Conservation (phyloP, 2,329 filamentous ascomycete species). For the Xylariaceae sp. region DNA sequence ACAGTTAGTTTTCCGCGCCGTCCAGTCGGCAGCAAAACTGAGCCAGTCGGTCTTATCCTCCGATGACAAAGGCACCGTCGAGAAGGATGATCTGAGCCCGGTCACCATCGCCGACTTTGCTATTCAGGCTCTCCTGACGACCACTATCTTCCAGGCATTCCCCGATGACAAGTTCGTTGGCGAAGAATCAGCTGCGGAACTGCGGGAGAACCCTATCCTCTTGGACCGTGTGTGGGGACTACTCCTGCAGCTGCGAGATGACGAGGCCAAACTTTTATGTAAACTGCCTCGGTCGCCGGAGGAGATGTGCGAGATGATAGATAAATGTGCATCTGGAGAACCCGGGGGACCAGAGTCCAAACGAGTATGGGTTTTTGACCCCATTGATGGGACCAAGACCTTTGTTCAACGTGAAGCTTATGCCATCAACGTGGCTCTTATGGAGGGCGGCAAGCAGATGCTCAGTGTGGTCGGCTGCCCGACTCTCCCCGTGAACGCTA, state of each 20-base stretch:
- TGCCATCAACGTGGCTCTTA: conserved; percentile 51
- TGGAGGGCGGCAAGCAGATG: conserved; percentile 46
- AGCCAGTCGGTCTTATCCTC: conserved; percentile 45
- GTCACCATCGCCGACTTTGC: conserved; percentile 58
- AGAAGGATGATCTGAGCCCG: conserved; percentile 52
- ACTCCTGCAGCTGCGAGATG: conserved; percentile 32
- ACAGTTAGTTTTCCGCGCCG: conserved; percentile 27
- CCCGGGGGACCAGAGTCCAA: conserved; percentile 33
- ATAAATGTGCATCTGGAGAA: conserved; percentile 43
- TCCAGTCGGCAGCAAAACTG: conserved; percentile 41
- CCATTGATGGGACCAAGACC: conserved; percentile 56
- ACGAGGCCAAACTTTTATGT: conserved; percentile 27
- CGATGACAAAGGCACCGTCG: conserved; percentile 45
- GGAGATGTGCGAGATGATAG: conserved; percentile 49
- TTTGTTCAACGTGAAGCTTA: conserved; percentile 51
- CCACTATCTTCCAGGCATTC: conserved; percentile 46
- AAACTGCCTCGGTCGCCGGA: conserved; percentile 36
- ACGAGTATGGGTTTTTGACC: conserved; percentile 55
- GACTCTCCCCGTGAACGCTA: conserved; percentile 39
- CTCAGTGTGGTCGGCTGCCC: conserved; percentile 47
- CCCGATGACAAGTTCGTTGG: conserved; percentile 49
- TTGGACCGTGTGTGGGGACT: conserved; percentile 45
- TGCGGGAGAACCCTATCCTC: conserved; percentile 40
- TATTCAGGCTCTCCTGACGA: conserved; percentile 50
- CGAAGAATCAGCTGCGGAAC: conserved; percentile 48